Percentiles rank a stretch among this genome's conserved stretches.
phyloP scores from a whole-genome alignment of 2,329 filamentous ascomycete species.

The Torrubiella hemipterigena region DNA sequence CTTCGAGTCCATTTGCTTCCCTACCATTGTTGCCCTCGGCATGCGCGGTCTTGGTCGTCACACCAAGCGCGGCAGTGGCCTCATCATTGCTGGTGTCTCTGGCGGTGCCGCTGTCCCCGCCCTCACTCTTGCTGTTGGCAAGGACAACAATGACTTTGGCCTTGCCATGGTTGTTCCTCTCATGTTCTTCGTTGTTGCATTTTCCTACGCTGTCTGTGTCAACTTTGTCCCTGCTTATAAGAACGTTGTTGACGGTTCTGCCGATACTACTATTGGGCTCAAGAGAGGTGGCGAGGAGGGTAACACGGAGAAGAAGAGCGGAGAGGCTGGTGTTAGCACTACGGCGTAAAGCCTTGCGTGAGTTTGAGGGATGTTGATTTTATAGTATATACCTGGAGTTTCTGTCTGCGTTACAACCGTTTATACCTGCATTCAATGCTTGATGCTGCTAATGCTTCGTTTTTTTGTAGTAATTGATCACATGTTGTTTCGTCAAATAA shows the following conservation, averaged over 20 bases:
- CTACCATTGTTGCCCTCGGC: slow-evolving; percentile 66
- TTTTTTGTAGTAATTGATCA: too few species aligned
- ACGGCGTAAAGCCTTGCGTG: too few species aligned
- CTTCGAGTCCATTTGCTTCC: slow-evolving; percentile 73
- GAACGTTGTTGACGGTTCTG: slow-evolving; percentile 47
- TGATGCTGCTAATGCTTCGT: too few species aligned
- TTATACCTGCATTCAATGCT: too few species aligned
- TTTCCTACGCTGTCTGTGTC: slow-evolving; percentile 44
- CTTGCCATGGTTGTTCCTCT: slow-evolving; percentile 57
- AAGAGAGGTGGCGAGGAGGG: slow-evolving; percentile 9
- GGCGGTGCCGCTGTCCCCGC: slow-evolving; percentile 67
- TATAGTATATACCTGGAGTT: too few species aligned
- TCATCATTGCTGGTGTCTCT: slow-evolving; percentile 54
- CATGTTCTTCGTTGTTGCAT: slow-evolving; percentile 43
- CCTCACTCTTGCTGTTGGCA: slow-evolving; percentile 54
- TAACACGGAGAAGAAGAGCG: slow-evolving; percentile 10
- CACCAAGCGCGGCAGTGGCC: slow-evolving; percentile 65
- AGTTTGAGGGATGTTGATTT: too few species aligned
- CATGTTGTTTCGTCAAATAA: too few species aligned
- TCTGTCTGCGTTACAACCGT: too few species aligned
- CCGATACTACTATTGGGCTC: slow-evolving; percentile 30
- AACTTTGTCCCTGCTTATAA: slow-evolving; percentile 58
- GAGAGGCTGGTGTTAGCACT: neutral
- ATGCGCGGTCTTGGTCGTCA: slow-evolving; percentile 66
- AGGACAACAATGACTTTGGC: slow-evolving; percentile 48